Percentiles rank a stretch among this genome's conserved stretches.
Evolutionary conservation across 2,329 filamentous ascomycete species (phyloP).

Genomic region (Alternaria ethzedia): DNA sequence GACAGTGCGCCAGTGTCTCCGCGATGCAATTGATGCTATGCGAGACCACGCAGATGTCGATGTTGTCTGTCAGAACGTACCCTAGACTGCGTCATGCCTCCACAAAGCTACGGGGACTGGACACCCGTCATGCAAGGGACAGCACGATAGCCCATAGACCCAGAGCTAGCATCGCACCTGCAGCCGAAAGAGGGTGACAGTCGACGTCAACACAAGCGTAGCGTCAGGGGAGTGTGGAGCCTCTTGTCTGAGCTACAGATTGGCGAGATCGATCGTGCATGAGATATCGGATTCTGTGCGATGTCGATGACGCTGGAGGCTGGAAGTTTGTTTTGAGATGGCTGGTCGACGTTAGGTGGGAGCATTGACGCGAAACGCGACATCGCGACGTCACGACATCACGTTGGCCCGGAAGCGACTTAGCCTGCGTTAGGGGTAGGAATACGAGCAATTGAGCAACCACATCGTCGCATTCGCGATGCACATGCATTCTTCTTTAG

Average conservation of each 20-base stretch:
- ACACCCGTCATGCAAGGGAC: background rate
- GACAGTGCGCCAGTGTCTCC: background rate
- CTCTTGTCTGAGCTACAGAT: slow-evolving; percentile 24
- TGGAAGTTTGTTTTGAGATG: slow-evolving; percentile 15
- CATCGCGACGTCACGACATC: slow-evolving; percentile 21
- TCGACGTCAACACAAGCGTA: slow-evolving; percentile 33
- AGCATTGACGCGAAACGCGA: slow-evolving; percentile 27
- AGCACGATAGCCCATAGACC: background rate
- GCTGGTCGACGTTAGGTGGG: slow-evolving; percentile 21
- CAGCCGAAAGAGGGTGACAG: slow-evolving; percentile 6
- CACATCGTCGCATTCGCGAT: background rate
- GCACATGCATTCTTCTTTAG: background rate
- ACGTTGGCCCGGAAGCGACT: slow-evolving; percentile 11
- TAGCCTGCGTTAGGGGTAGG: slow-evolving; percentile 3
- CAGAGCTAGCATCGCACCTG: background rate
- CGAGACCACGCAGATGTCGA: background rate
- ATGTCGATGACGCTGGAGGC: slow-evolving; percentile 21
- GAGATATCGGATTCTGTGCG: slow-evolving; percentile 16
- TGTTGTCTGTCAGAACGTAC: background rate
- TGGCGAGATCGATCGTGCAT: slow-evolving; percentile 31
- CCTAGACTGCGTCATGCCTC: slow-evolving; percentile 3
- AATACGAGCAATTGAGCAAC: background rate
- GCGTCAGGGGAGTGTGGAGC: slow-evolving; percentile 27
- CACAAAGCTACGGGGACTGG: background rate
- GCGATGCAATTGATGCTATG: background rate